Percentiles rank a stretch among this genome's conserved stretches.
phyloP scores from a whole-genome alignment of 495 filamentous ascomycete species.

The Penicillium parvum region DNA sequence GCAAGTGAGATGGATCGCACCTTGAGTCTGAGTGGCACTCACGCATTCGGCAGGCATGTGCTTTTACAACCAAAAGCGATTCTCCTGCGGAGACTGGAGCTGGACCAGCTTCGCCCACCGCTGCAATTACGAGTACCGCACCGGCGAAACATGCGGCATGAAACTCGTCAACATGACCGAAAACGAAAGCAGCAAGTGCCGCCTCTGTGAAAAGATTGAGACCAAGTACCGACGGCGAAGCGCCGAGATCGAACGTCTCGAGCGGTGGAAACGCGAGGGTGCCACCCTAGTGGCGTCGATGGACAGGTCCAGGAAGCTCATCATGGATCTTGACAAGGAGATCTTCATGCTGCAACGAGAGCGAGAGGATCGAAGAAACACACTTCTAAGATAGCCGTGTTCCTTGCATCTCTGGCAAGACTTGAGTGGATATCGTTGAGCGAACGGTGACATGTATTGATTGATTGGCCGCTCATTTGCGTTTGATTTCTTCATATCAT shows the following conservation, averaged over 20 bases:
- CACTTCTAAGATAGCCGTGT: slow-evolving; percentile 25
- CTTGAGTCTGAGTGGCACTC: slow-evolving; percentile 23
- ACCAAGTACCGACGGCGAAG: slow-evolving; percentile 74
- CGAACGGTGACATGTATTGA: slow-evolving; percentile 16
- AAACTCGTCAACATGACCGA: slow-evolving; percentile 76
- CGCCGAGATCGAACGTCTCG: slow-evolving; percentile 73
- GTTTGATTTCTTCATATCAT: slow-evolving; percentile 16
- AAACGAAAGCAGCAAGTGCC: slow-evolving; percentile 58
- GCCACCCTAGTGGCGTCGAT: slow-evolving; percentile 72
- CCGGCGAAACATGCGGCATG: slow-evolving; percentile 96
- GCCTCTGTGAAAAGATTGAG: slow-evolving; percentile 85
- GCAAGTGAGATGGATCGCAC: slow-evolving; percentile 34
- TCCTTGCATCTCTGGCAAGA: slow-evolving; percentile 5
- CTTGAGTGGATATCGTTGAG: slow-evolving; percentile 12
- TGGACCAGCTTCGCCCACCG: slow-evolving; percentile 94
- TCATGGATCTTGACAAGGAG: slow-evolving; percentile 57
- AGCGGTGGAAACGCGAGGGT: slow-evolving; percentile 73
- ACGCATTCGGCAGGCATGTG: slow-evolving; percentile 48
- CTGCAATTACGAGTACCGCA: slow-evolving; percentile 94
- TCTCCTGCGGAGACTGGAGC: slow-evolving; percentile 82
- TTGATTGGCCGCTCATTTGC: slow-evolving; percentile 14
- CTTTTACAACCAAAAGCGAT: slow-evolving; percentile 55
- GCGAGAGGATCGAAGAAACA: slow-evolving; percentile 34
- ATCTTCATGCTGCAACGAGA: slow-evolving; percentile 50
- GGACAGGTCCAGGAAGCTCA: slow-evolving; percentile 64